Evolutionary conservation across 169 alveolate species (phyloP), one percentile per base, ranked within the genome.

Genomic region (Plasmodium vivax): DNA sequence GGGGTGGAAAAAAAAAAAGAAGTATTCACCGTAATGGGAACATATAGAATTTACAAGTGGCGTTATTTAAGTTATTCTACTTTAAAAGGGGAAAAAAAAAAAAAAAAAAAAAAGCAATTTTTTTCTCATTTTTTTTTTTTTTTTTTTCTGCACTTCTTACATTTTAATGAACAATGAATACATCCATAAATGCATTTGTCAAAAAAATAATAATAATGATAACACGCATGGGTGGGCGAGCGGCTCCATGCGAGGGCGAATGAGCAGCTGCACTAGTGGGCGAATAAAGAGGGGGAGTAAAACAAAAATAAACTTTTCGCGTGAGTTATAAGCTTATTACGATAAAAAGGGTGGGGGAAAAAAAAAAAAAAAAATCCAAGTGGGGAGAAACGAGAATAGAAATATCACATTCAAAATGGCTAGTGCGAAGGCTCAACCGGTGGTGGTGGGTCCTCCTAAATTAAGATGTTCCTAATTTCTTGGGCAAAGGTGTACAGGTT

Each of bases 401-500:
- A 77, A 77, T 43, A 77, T 77, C 45, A 58, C 16, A 83, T 68
- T 68, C 71, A 83, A 83, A 83, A 38, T 83, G 27, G 58, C 12
- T 68, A 83, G 62, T 27, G 19, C 38, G 10, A 30, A 77, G 51
- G 32, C 23, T 83, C 82, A 56, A 38, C 41, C 81, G 27, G 19
- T 56, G 27, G 62, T 56, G 36, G 43, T 3, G 10, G 32, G 45
- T 34, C 19, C 32, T 43, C 38, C 45, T 81, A 96, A 62, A 95
- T 93, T 85, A 96, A 95, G 32, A 96, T 94, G 54, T 95, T 93
- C 83, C 97, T 93, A 8, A 96, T 96, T 83, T 96, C 98, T 93
- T 96, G 98, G n/a, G 98, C 95, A 94, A 96, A 96, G 16, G 96
- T 93, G 92, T 96, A 96, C 34, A 96, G 97, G 85, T 96, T 96